Evolutionary conservation across 495 filamentous ascomycete species (phyloP).

Genomic region (Corynascus novoguineensis): DNA sequence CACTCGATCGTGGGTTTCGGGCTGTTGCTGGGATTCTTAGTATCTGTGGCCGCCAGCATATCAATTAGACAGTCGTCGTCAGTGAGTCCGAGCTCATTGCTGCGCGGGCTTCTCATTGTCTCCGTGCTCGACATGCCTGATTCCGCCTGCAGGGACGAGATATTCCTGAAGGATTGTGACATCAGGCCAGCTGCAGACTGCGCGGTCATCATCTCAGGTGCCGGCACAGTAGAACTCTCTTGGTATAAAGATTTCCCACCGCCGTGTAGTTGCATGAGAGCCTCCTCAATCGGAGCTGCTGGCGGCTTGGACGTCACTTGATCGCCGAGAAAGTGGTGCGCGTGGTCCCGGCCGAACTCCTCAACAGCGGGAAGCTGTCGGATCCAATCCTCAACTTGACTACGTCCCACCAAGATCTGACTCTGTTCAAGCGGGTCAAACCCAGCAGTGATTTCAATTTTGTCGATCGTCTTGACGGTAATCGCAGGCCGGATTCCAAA

Average conservation of each 20-base stretch:
- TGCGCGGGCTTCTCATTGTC: neutral
- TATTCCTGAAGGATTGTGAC: too few relatives aligned
- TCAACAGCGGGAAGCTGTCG: neutral
- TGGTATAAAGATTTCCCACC: neutral
- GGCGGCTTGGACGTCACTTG: neutral
- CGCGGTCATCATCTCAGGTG: too few relatives aligned
- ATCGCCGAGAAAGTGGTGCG: neutral
- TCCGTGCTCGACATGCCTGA: neutral
- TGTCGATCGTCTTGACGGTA: neutral
- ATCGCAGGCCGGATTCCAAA: constrained; percentile 4
- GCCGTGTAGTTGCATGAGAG: neutral
- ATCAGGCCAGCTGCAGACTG: neutral
- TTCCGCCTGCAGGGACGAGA: neutral
- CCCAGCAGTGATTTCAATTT: neutral
- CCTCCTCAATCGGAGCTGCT: neutral
- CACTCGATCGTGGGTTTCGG: neutral
- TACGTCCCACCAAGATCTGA: neutral
- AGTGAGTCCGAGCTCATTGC: neutral
- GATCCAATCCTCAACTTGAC: constrained; percentile 10
- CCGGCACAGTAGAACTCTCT: neutral
- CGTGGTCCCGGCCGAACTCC: neutral
- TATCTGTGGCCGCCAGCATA: neutral
- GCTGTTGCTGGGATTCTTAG: neutral
- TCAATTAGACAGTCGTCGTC: constrained; percentile 7
- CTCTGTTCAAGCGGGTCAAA: too few relatives aligned